Evolutionary conservation across 2,329 filamentous ascomycete species (phyloP).

Genomic region (Cladosporium cucumerinum): DNA sequence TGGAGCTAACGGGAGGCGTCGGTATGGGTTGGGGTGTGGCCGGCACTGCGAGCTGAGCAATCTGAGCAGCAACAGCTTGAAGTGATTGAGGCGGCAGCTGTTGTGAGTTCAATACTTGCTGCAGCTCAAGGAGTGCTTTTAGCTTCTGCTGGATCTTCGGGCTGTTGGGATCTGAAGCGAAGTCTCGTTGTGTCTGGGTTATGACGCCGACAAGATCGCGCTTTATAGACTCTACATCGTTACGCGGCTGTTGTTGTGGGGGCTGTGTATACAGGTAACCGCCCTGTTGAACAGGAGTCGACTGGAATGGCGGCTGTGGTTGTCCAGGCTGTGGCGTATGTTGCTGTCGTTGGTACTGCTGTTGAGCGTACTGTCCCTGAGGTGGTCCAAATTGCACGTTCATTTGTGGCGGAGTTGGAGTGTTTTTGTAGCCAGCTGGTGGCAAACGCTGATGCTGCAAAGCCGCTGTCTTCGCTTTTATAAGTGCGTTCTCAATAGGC

Average conservation of each 20-base stretch:
- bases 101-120: slow-evolving; percentile 73
- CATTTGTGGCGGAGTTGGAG: slow-evolving; percentile 66
- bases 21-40: slow-evolving; percentile 16
- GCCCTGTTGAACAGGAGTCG: slow-evolving; percentile 26
- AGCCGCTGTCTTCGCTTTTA: slow-evolving; percentile 68
- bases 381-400: slow-evolving; percentile 42
- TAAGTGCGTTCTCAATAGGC: slow-evolving; percentile 89
- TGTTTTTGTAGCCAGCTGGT: slow-evolving; percentile 56
- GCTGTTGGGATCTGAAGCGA: slow-evolving; percentile 74
- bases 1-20: slow-evolving; percentile 24
- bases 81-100: slow-evolving; percentile 65
- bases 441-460: slow-evolving; percentile 60
- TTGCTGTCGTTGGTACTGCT: slow-evolving; percentile 29
- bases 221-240: slow-evolving; percentile 63
- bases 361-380: slow-evolving; percentile 17
- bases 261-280: slow-evolving; percentile 23
- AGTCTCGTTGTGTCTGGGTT: slow-evolving; percentile 66
- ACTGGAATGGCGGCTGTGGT: slow-evolving; percentile 17
- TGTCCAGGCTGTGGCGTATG: slow-evolving; percentile 18
- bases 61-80: slow-evolving; percentile 67
- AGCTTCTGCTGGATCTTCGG: slow-evolving; percentile 71
- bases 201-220: slow-evolving; percentile 80
- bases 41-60: slow-evolving; percentile 46
- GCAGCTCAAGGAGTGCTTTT: slow-evolving; percentile 80
- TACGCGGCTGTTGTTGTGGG: slow-evolving; percentile 19